These are phyloP conservation scores for Paraurostyla sp. DNA, from an alignment of 73 alveolate genomes.

Conservation along the genomic window DNA sequence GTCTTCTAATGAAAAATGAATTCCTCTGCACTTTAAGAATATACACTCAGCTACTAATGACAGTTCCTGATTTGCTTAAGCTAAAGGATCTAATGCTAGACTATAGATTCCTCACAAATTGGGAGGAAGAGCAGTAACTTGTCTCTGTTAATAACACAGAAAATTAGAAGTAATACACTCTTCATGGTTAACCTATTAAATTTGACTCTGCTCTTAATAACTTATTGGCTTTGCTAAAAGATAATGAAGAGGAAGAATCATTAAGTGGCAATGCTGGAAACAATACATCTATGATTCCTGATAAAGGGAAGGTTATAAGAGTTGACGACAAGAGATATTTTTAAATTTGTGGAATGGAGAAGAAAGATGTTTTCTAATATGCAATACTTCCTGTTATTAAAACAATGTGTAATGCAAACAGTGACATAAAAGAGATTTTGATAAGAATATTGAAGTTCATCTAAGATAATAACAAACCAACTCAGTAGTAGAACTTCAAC, in stretches of 20 bases:
- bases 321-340: not conserved
- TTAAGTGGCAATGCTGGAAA: not conserved
- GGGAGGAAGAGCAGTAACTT: conserved; percentile 23
- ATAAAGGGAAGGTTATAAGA: conserved; percentile 8
- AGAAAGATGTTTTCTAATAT: conserved; percentile 6
- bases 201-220: conserved; percentile 39
- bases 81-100: conserved; percentile 25
- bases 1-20: conserved; percentile 16
- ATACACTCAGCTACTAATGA: not conserved
- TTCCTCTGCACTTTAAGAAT: conserved; percentile 9
- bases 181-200: conserved; percentile 8
- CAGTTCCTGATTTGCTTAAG: conserved; percentile 23
- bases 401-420: not conserved
- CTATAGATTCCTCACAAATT: not conserved
- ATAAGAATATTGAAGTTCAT: not conserved
- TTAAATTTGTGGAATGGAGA: conserved; percentile 44
- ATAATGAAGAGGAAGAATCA: conserved; percentile 1
- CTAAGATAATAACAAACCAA: not conserved
- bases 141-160: not conserved
- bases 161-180: not conserved
- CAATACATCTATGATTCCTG: not conserved
- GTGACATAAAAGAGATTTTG: not conserved
- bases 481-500: not conserved
- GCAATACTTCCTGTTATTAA: conserved; percentile 48
- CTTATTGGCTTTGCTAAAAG: not conserved